Evolutionary conservation across 2,329 filamentous ascomycete genomes (phyloP).

Genomic region (Tolypocladium tropicale): DNA sequence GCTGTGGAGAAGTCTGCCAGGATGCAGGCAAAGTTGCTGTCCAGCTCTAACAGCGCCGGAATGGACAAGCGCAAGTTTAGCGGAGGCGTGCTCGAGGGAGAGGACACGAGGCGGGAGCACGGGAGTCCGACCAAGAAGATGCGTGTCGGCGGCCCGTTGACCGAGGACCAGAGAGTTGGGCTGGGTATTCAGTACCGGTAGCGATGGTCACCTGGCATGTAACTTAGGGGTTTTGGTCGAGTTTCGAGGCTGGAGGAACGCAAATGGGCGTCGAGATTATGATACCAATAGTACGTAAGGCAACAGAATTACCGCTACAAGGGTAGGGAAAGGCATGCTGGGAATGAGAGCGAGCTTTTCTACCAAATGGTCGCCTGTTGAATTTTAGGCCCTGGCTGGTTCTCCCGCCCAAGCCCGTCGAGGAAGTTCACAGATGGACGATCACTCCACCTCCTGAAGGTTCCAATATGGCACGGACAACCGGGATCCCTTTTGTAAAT

Average conservation of each 20-base stretch:
- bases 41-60: conserved; percentile 30
- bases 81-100: conserved; percentile 19
- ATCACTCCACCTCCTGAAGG: neutral
- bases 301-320: neutral
- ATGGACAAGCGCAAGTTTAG: conserved; percentile 43
- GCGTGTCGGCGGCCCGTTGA: conserved; percentile 28
- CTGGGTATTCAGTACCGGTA: conserved; percentile 41
- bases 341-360: too few species aligned
- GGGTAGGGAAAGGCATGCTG: neutral
- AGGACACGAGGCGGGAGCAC: conserved; percentile 22
- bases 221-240: neutral
- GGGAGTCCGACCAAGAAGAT: conserved; percentile 43
- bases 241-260: neutral
- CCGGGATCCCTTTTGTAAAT: neutral
- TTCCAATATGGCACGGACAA: neutral
- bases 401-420: neutral
- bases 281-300: neutral
- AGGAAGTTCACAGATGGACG: neutral
- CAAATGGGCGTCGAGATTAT: neutral
- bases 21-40: conserved; percentile 41
- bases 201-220: conserved; percentile 2
- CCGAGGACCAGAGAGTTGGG: conserved; percentile 32
- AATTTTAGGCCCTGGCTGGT: neutral
- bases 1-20: conserved; percentile 33
- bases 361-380: too few species aligned